Evolutionary conservation across 345 rosid genomes (phyloP), one percentile per base, ranked within the genome.

Genomic region (Reutealis trisperma): DNA sequence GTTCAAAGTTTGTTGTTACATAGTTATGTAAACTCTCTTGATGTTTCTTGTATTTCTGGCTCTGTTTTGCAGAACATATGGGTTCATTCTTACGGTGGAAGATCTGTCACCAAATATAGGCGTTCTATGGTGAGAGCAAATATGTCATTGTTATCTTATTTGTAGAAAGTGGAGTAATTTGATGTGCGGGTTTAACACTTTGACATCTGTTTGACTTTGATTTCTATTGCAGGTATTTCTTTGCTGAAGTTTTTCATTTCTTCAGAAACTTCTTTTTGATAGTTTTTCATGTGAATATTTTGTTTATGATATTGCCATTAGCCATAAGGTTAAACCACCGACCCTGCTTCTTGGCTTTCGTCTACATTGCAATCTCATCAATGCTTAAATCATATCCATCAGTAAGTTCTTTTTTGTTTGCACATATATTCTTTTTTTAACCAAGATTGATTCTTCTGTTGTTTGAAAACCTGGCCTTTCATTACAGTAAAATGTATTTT

Each of bases 21-120:
- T 59, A 12, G n/a, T 51, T 54, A 30, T 41, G 8, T 49, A 18
- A 77, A 67, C 32, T 59, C 44, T 59, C 66, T 16, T 67, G 67
- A 75, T 58, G 22, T 42, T 75, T 65, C 61, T 14, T 51, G 57
- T 59, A 60, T 52, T 2, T 47, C 10, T 52, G 77, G 72, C 79
- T 49, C 69, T 63, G 21, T 77, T 74, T 75, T 89, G 83, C 84
- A 96, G 98, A 72, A 93, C 98, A 61, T 93, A 90, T 81, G 98
- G 99, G 25, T 96, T 96, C 89, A 91, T 93, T 82, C 99, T 93
- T 72, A 86, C 94, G 0, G 88, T 92, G 75, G 96, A 96, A 88
- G 99, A 96, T 86, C 80, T 96, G 77, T 92, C 99, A 70, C 97
- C 98, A 63, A 93, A 93, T 84, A 91, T 93, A 5, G 99, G 98